phyloP scores from a whole-genome alignment of 139 green algal genomes.

The Chlorella sp. region DNA sequence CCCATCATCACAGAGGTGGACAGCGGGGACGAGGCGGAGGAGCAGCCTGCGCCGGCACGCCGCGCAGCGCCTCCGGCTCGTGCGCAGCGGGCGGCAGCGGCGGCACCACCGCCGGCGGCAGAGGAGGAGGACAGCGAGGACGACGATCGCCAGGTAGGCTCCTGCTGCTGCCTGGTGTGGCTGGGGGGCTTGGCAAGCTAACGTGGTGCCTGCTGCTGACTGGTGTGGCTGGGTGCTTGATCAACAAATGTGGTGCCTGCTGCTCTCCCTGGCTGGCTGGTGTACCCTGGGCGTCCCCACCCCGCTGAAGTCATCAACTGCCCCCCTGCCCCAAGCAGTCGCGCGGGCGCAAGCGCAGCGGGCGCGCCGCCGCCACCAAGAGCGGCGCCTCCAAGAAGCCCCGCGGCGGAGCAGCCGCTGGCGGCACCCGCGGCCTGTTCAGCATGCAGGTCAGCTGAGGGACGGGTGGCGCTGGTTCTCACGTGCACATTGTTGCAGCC shows the following conservation, averaged over 20 bases:
- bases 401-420: not conserved
- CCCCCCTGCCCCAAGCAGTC: not conserved
- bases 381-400: constrained; percentile 11
- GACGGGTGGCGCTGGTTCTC: not conserved
- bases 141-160: not conserved
- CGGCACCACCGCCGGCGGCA: not conserved
- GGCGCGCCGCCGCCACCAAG: not conserved
- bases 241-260: too few species aligned
- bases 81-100: not conserved
- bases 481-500: not conserved
- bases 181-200: not conserved
- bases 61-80: not conserved
- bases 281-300: too few species aligned
- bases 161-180: not conserved
- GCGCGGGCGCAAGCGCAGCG: constrained; percentile 30
- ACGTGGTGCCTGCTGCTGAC: not conserved
- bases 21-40: constrained; percentile 17
- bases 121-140: constrained; percentile 2
- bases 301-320: too few species aligned
- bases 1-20: constrained; percentile 36
- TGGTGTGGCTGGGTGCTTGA: too few species aligned
- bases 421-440: constrained; percentile 13
- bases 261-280: too few species aligned
- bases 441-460: constrained; percentile 22
- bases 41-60: not conserved